Percentiles rank a stretch among this genome's conserved stretches.
Evolutionary conservation across 2,329 filamentous ascomycete genomes (phyloP).

Genomic region (Diaporthe citriasiana): DNA sequence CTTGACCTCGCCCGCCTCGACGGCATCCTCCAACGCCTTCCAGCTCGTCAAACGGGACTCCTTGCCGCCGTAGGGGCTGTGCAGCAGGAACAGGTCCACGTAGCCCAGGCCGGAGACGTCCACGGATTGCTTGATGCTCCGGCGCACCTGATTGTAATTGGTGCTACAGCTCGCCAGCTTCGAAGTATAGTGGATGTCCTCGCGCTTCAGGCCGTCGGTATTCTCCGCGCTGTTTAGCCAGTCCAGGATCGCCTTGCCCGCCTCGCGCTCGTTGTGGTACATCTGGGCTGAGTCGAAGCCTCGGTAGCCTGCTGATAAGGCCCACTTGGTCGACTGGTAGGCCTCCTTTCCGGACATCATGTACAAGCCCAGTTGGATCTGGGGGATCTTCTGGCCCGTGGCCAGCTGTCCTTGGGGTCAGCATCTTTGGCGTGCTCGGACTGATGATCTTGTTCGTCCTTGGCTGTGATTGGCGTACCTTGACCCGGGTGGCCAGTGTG

Average conservation of each 20-base stretch:
- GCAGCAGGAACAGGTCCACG: conserved; percentile 84
- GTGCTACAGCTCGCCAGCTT: conserved; percentile 78
- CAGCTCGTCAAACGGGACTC: conserved; percentile 78
- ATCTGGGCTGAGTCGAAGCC: conserved; percentile 68
- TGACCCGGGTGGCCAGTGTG: conserved; percentile 40
- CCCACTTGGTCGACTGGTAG: conserved; percentile 68
- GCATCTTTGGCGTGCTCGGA: conserved; percentile 37
- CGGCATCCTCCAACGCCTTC: conserved; percentile 82
- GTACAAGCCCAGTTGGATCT: conserved; percentile 82
- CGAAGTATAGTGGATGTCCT: conserved; percentile 84
- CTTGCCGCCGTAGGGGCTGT: conserved; percentile 83
- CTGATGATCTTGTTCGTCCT: conserved; percentile 35
- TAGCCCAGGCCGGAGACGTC: conserved; percentile 78
- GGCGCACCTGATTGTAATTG: conserved; percentile 76
- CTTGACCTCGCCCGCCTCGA: conserved; percentile 77
- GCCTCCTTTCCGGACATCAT: conserved; percentile 76
- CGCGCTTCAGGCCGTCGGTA: conserved; percentile 67
- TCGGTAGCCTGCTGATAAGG: conserved; percentile 66
- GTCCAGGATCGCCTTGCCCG: conserved; percentile 73
- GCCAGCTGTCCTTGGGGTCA: conserved; percentile 60
- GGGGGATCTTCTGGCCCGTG: conserved; percentile 77
- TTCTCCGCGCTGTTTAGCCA: conserved; percentile 64
- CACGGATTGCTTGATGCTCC: conserved; percentile 75
- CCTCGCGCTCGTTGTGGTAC: conserved; percentile 78
- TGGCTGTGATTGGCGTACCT: conserved; percentile 2